These are phyloP conservation scores for Neofusicoccum sp. DNA, from an alignment of 2,329 filamentous ascomycete genomes.

Conservation along the genomic window DNA sequence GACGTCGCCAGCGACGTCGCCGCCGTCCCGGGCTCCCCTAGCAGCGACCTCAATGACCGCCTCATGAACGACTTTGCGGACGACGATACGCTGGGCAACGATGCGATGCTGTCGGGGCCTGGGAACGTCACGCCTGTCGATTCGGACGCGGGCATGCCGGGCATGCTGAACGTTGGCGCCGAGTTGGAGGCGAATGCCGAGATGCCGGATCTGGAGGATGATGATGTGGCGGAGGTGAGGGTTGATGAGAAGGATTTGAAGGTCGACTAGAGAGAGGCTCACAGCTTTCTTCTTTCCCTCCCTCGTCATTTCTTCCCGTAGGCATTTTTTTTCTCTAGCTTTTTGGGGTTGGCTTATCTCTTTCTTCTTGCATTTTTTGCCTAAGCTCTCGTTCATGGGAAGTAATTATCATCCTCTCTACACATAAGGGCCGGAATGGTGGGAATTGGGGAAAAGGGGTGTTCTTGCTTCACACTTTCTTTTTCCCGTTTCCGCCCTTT, in stretches of 20 bases:
- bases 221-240: conserved; percentile 25
- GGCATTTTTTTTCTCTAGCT: too few relatives aligned
- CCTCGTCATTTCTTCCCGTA: too few relatives aligned
- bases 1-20: conserved; percentile 15
- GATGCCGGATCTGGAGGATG: conserved; percentile 19
- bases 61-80: conserved; percentile 3
- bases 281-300: too few relatives aligned
- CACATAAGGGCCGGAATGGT: too few relatives aligned
- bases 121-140: conserved; percentile 13
- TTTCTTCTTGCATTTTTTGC: too few relatives aligned
- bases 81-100: neutral
- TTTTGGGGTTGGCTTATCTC: too few relatives aligned
- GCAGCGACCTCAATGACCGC: conserved; percentile 1
- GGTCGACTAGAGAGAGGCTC: neutral
- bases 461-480: too few relatives aligned
- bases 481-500: too few relatives aligned
- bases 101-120: neutral
- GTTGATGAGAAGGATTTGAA: conserved; percentile 21
- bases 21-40: neutral
- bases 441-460: too few relatives aligned
- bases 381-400: too few relatives aligned
- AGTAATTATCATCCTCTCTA: too few relatives aligned
- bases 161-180: neutral
- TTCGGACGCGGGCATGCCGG: neutral
- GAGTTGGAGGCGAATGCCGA: conserved; percentile 12